A percentile compares a stretch with the other conserved stretches of the same genome.
These are phyloP conservation scores for Ophioceras dolichostomum DNA, from an alignment of 2,329 filamentous ascomycete species.

Conservation along the genomic window DNA sequence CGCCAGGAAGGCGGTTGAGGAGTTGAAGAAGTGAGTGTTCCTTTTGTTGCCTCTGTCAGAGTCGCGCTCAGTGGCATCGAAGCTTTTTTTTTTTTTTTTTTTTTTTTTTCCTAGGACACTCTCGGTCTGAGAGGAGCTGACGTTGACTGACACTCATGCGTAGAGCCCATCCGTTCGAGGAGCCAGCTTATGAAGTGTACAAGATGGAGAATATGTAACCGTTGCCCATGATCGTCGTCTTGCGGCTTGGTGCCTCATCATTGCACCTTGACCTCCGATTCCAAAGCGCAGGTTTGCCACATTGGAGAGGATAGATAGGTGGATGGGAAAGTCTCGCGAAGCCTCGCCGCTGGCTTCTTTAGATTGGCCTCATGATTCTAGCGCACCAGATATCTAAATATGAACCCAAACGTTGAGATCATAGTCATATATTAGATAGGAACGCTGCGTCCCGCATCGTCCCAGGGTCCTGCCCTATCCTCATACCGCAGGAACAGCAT, in stretches of 20 bases:
- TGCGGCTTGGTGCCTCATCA: too few relatives aligned
- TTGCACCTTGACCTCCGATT: too few relatives aligned
- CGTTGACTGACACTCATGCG: constrained; percentile 8
- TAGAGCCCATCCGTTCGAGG: constrained; percentile 40
- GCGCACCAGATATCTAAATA: background rate
- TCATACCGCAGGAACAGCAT: constrained; percentile 49
- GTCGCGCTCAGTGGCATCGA: too few relatives aligned
- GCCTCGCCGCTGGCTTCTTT: background rate
- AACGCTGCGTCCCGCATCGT: too few relatives aligned
- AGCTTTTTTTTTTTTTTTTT: too few relatives aligned
- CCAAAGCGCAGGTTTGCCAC: too few relatives aligned
- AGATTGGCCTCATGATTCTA: background rate
- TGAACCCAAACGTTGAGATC: background rate
- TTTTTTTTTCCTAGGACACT: too few relatives aligned
- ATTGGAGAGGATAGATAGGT: too few relatives aligned
- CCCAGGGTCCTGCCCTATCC: too few relatives aligned
- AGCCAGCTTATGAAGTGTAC: constrained; percentile 34
- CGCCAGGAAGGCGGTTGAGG: constrained; percentile 42
- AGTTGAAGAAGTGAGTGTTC: constrained; percentile 47
- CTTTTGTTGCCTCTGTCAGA: constrained; percentile 1
- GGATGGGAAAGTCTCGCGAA: too few relatives aligned
- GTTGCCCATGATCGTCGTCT: too few relatives aligned
- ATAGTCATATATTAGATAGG: background rate
- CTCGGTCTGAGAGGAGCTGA: too few relatives aligned
- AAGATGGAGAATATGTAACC: constrained; percentile 23